Evolutionary conservation across 192 early-diverging fungal genomes (phyloP), one percentile per base, ranked within the genome.

Genomic region (Coemansia sp.): DNA sequence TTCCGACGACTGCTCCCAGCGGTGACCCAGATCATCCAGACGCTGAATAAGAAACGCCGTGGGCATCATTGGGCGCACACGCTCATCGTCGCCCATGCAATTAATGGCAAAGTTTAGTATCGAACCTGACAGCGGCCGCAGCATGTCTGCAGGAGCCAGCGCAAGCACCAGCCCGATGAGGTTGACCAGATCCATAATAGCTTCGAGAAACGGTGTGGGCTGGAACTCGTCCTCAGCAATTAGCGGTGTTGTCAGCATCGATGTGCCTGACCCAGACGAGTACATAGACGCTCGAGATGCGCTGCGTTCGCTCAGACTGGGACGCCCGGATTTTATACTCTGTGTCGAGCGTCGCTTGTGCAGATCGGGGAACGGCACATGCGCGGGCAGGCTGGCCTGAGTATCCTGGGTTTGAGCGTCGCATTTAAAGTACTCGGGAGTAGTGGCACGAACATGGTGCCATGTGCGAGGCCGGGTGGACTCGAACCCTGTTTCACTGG

Each of bases 141-240:
- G 68, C 74, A 77, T 77, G 20, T 71, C 69, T 15, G 59, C 58
- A 3, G 69, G 65, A 1, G 52, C 26, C 47, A 77, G 18, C 5
- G 37, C 48, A 10, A 77, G 47, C 3, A 77, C 74, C 5, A 63
- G 58, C 14, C 74, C 74, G 36, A 77, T 68, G 18, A 71, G 67
- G 20, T 64, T 68, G 12, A 68, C 69, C 23, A 77, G 65, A 18
- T 71, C 69, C 58, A 77, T 71, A 14, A 71, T 71, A 3, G 74
- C 74, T 23, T 40, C 50, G 1, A 77, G 44, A 51, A 77, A 77
- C 24, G 74, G 74, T 12, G 74, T 77, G 4, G 74, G 74, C 57
- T 67, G 67, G 46, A 77, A 77, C 48, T 66, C 68, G 58, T 77
- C 74, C 51, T 77, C 74, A n/a, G 69, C 69, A 49, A 77, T 58